Evolutionary conservation across 129 eudicot species (phyloP).

Genomic region (Apium graveolens): DNA sequence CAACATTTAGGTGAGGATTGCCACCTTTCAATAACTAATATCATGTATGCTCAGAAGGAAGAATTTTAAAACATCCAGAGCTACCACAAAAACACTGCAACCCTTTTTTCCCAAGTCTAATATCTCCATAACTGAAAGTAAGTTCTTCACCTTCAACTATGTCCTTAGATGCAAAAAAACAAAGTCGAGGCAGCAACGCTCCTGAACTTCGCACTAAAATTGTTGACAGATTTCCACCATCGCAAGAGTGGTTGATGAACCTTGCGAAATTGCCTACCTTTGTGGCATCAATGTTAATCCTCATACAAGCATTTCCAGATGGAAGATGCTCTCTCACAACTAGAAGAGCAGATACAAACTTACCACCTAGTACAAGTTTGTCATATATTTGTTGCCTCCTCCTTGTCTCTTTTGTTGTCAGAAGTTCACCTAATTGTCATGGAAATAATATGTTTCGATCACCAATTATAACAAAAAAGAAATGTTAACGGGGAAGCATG

Average conservation of each 20-base stretch:
- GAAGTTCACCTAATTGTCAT: conserved; percentile 53
- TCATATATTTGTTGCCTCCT: conserved; percentile 60
- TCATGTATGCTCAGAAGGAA: conserved; percentile 85
- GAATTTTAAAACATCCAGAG: conserved; percentile 55
- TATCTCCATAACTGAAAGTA: conserved; percentile 81
- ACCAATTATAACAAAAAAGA: not conserved
- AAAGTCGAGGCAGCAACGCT: conserved; percentile 71
- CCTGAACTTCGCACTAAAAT: conserved; percentile 67
- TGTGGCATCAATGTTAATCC: conserved; percentile 90
- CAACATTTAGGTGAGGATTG: not conserved
- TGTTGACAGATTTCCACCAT: conserved; percentile 76
- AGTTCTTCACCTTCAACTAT: conserved; percentile 69
- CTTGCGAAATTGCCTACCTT: conserved; percentile 61
- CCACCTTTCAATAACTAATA: not conserved
- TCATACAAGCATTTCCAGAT: conserved; percentile 67
- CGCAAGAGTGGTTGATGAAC: conserved; percentile 92
- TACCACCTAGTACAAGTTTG: conserved; percentile 31
- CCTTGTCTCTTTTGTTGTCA: conserved; percentile 80
- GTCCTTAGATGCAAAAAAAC: conserved; percentile 70
- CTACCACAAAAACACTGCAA: conserved; percentile 68
- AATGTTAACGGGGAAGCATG: not conserved
- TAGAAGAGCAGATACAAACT: conserved; percentile 62
- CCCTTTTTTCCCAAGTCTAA: conserved; percentile 35
- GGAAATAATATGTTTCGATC: not conserved
- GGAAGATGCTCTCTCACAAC: conserved; percentile 97